Base-by-base conservation (phyloP, 495 filamentous ascomycete genomes). In the Glarea lozoyensis region DNA sequence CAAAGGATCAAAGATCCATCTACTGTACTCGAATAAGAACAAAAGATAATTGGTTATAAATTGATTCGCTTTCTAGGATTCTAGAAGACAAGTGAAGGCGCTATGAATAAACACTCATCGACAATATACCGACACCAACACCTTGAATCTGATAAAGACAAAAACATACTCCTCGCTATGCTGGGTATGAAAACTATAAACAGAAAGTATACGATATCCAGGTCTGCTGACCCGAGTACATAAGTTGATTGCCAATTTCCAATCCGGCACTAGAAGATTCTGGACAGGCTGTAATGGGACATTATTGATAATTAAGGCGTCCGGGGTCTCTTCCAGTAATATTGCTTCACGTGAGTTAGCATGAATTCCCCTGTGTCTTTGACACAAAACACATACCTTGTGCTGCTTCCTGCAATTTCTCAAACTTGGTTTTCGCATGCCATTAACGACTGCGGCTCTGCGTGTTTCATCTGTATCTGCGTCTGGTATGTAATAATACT, bases 401-500 rank as follows among this genome's bases (percentile, higher is more conserved):
- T 98, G 92, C 55, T 86, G 83, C 65, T 93, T 95, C 48, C 92
- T 72, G 54, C 89, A 95, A 59, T 77, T 81, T 42, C 92, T 75
- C 51, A 98, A 61, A 38, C 88, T 87, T 4, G 89, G 87, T 58
- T 92, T 94, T 36, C 88, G 69, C 54, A 94, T 65, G 41, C 87
- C 83, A 51, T 86, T 77, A 7, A 86, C 86, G 27, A 95, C 87
- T n/a, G 87, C 78, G 45, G 86, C 71, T 38, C 86, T 76, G 35
- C 92, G 73, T 53, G 77, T 75, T n/a, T 75, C 70, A 51, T 98
- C 86, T 1, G 67, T 68, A 59, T 98, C 92, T 57, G 78, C 72
- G 59, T 98, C 92, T 2, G 90, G 83, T n/a, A 96, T 73, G 58
- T 98, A 98, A 59, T 96, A 97, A 55, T 88, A 98, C 63, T 98